Conservation (phyloP, 1,284 basidiomycete genomes). For the Stereum hirsutum region DNA sequence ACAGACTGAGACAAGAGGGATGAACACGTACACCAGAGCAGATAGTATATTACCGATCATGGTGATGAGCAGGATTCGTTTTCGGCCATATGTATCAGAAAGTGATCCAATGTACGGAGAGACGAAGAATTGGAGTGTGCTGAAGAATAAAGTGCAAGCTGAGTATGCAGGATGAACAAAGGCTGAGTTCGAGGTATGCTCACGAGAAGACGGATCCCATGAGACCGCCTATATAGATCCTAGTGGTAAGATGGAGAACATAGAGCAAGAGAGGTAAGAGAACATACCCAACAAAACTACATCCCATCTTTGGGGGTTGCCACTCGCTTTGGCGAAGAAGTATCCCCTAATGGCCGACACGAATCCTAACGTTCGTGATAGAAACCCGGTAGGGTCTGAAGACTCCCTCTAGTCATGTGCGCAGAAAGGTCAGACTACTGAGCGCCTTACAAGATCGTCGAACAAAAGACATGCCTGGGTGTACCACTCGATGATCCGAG, state of each 20-base stretch:
- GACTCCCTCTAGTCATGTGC: constrained; percentile 67
- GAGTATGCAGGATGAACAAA: constrained; percentile 5
- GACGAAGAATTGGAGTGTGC: constrained; percentile 80
- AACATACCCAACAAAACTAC: constrained; percentile 65
- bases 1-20: neutral
- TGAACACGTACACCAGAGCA: constrained; percentile 58
- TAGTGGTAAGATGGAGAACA: no score
- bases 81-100: constrained; percentile 82
- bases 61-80: constrained; percentile 67
- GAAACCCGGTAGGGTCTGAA: constrained; percentile 57
- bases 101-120: constrained; percentile 77
- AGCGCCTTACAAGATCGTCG: neutral
- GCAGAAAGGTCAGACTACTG: constrained; percentile 2
- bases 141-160: constrained; percentile 25
- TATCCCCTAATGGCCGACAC: constrained; percentile 56
- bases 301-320: constrained; percentile 69
- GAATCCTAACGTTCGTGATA: constrained; percentile 56
- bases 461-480: constrained; percentile 42
- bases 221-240: constrained; percentile 49
- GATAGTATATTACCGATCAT: constrained; percentile 92
- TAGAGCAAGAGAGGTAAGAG: constrained; percentile 1
- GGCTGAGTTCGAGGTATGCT: constrained; percentile 20
- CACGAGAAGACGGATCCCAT: constrained; percentile 89
- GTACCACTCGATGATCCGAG: constrained; percentile 86
- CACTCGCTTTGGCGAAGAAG: constrained; percentile 48